Conservation (phyloP, 176 grass and related monocot genomes). For the Avena sativa region DNA sequence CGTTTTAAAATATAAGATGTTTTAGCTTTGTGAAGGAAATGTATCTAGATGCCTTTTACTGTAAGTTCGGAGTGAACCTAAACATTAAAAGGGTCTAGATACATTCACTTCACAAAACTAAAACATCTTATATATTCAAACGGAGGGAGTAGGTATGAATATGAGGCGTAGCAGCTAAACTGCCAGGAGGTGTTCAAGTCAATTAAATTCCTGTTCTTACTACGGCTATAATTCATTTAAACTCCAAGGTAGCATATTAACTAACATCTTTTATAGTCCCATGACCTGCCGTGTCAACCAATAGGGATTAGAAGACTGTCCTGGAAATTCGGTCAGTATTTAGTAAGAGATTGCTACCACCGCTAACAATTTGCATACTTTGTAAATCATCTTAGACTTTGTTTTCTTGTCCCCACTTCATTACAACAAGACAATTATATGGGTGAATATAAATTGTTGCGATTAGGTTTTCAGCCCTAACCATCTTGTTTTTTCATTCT, state of each 20-base stretch:
- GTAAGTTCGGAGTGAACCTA: too few species aligned
- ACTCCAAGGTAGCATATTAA: conserved; percentile 10
- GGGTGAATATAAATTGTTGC: background rate
- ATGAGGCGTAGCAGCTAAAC: conserved; percentile 27
- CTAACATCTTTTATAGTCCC: background rate
- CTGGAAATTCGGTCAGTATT: background rate
- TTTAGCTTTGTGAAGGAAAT: too few species aligned
- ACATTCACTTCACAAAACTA: too few species aligned
- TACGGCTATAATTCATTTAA: conserved; percentile 3
- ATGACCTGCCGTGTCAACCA: conserved; percentile 4
- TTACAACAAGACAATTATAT: conserved; percentile 20
- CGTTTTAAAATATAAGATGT: too few species aligned
- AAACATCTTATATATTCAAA: too few species aligned
- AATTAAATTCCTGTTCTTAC: conserved; percentile 7
- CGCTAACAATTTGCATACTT: background rate
- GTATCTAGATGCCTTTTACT: too few species aligned
- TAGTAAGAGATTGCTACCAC: conserved; percentile 1
- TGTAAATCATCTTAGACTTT: background rate
- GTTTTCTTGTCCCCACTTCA: conserved; percentile 7
- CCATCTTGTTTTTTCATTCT: background rate
- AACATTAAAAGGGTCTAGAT: too few species aligned
- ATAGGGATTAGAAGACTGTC: conserved; percentile 4
- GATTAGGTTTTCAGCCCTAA: background rate
- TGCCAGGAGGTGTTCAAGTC: background rate
- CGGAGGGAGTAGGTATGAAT: background rate